Base-by-base conservation (phyloP, 1,284 basidiomycete genomes). In the Sporisorium iseilematis-ciliati region DNA sequence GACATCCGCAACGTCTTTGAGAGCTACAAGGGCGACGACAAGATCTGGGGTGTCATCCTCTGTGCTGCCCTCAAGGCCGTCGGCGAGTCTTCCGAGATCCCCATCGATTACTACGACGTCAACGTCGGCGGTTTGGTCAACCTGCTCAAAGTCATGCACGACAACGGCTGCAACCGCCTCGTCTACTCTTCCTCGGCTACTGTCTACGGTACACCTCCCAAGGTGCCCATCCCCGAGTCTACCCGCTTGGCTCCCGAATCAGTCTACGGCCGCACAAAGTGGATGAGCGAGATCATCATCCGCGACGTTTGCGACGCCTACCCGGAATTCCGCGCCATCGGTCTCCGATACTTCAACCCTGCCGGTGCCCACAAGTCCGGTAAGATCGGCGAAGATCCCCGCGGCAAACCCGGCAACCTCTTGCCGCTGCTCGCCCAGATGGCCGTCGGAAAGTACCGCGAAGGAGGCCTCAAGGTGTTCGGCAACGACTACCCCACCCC, bases 171-270 rank as follows among this genome's bases (percentile, higher is more conserved):
- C 87, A 89, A 89, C 68, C 90, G 93, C 66, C 88, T 99, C 73
- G 95, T 99, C 71, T 99, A 98, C 88, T 97, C 95, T 1, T 97
- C 95, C 12, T 97, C 94, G 25, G 97, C 97, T 2, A 99, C 97
- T n/a, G 97, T 99, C 38, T 99, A 99, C 85, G 97, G 97, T 67
- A 95, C 91, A 3, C 97, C 97, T 8, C 91, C 93, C 50, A 88
- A 88, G 63, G 93, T 99, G 65, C 97, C 97, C 51, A 99, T 99
- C 77, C 94, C 95, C 21, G 97, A 99, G 87, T 90, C 91, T 3
- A 95, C 94, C 7, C 91, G 92, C 12, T 87, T 99, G 67, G 87
- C 92, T 82, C 93, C 96, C 2, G 92, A 95, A 85, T 96, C 93
- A 76, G 92, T 93, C 20, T 99, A 99, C 84, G 97, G 95, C 38